These are phyloP conservation scores for Postia placenta DNA, from an alignment of 768 basidiomycete genomes.

Conservation along the genomic window DNA sequence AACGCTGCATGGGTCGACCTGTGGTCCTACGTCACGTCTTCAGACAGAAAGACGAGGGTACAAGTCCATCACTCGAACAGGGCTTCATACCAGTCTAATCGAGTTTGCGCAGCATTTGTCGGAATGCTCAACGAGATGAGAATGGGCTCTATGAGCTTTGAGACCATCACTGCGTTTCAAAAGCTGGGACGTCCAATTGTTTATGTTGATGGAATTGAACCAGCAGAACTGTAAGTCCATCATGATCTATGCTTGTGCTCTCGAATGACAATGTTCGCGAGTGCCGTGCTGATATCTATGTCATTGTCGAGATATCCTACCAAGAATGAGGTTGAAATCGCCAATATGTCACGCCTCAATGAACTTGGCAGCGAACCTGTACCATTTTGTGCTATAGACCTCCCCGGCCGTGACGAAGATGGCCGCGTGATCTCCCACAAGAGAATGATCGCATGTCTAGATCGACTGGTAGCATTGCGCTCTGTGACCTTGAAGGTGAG, in stretches of 20 bases:
- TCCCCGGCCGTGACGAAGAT: constrained; percentile 38
- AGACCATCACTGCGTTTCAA: constrained; percentile 44
- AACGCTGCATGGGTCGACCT: constrained; percentile 48
- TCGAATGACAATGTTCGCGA: not conserved
- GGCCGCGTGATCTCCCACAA: constrained; percentile 29
- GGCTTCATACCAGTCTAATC: too few species aligned
- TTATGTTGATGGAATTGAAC: constrained; percentile 70
- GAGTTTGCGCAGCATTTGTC: constrained; percentile 42
- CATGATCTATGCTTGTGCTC: not conserved
- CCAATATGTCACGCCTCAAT: constrained; percentile 51
- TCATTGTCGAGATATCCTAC: constrained; percentile 51
- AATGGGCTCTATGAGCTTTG: constrained; percentile 51
- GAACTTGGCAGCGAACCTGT: constrained; percentile 32
- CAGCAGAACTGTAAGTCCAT: constrained; percentile 68
- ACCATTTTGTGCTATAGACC: constrained; percentile 41
- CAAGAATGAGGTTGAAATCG: constrained; percentile 61
- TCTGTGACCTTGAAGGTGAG: constrained; percentile 39
- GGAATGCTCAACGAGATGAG: constrained; percentile 88
- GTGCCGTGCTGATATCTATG: not conserved
- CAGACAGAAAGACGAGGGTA: constrained; percentile 79
- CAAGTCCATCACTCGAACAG: too few species aligned
- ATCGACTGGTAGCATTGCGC: constrained; percentile 55
- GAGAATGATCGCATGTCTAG: constrained; percentile 40
- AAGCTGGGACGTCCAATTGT: constrained; percentile 46
- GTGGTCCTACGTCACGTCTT: constrained; percentile 69